Percentiles rank a stretch among this genome's conserved stretches.
Conservation (phyloP, 1,139 yeast species). For the Geotrichum candidum region DNA sequence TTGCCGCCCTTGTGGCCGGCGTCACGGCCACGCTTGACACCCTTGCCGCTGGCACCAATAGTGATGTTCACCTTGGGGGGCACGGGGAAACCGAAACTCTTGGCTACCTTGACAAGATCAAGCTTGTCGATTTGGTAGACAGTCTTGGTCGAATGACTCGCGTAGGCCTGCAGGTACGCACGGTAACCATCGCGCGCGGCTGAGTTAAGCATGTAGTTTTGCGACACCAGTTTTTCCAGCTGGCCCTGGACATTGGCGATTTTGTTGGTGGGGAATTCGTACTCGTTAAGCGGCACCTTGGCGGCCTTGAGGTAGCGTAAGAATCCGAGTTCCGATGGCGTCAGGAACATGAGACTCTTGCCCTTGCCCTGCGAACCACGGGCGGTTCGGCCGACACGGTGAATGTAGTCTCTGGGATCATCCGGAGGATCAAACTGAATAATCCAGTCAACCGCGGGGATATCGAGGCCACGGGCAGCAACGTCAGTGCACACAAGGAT, state of each 20-base stretch:
- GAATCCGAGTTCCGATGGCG: constrained; percentile 92
- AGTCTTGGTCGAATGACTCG: constrained; percentile 91
- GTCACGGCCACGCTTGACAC: constrained; percentile 8
- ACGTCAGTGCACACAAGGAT: constrained; percentile 92
- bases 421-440: constrained; percentile 98
- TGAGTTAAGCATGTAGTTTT: constrained; percentile 90
- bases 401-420: constrained; percentile 97
- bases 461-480: constrained; percentile 97
- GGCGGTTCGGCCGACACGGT: constrained; percentile 97
- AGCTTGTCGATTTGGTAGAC: constrained; percentile 94
- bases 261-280: constrained; percentile 88
- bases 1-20: constrained; percentile 10
- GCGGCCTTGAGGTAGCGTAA: constrained; percentile 92
- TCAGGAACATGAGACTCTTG: constrained; percentile 86
- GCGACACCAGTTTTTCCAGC: constrained; percentile 80
- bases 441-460: constrained; percentile 97
- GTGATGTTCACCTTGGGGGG: constrained; percentile 97
- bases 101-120: constrained; percentile 90
- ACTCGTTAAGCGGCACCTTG: constrained; percentile 93
- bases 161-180: constrained; percentile 92
- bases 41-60: constrained; percentile 80
- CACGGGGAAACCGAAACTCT: constrained; percentile 86
- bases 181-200: constrained; percentile 97
- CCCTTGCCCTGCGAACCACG: constrained; percentile 92
- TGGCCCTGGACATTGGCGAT: constrained; percentile 95